Percentiles rank a stretch among this genome's conserved stretches.
phyloP scores from a whole-genome alignment of 2,329 filamentous ascomycete species.

The Triangularia verruculosa region DNA sequence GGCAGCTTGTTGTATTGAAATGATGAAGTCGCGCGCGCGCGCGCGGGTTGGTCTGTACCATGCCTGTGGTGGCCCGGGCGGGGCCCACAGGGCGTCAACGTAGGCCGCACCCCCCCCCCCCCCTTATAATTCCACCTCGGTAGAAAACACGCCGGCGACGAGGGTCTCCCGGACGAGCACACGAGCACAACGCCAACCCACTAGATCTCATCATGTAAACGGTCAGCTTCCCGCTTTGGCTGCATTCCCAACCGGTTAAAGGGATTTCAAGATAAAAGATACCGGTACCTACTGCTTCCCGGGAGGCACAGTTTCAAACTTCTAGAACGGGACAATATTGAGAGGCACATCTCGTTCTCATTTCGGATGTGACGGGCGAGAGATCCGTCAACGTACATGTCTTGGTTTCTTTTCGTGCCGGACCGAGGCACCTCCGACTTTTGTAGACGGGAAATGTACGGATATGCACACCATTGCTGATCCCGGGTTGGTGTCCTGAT shows the following conservation, averaged over 20 bases:
- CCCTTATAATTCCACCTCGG: too few relatives aligned
- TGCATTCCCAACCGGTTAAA: neutral
- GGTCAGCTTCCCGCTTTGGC: constrained; percentile 14
- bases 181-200: constrained; percentile 19
- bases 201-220: constrained; percentile 16
- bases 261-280: neutral
- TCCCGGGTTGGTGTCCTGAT: neutral
- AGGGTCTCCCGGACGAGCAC: neutral
- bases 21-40: too few relatives aligned
- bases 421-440: neutral
- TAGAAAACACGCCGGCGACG: neutral
- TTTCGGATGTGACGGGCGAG: neutral
- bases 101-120: too few relatives aligned
- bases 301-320: neutral
- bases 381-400: neutral
- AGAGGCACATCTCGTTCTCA: neutral
- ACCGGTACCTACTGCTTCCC: neutral
- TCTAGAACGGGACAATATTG: neutral
- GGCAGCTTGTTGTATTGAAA: too few relatives aligned
- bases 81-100: too few relatives aligned
- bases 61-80: too few relatives aligned
- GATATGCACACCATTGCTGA: neutral
- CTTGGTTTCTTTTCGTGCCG: neutral
- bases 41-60: too few relatives aligned
- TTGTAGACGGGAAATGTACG: neutral